A percentile compares a stretch with the other conserved stretches of the same genome.
These are phyloP conservation scores for Penicillium sp. DNA, from an alignment of 2,329 filamentous ascomycete genomes.

Conservation along the genomic window DNA sequence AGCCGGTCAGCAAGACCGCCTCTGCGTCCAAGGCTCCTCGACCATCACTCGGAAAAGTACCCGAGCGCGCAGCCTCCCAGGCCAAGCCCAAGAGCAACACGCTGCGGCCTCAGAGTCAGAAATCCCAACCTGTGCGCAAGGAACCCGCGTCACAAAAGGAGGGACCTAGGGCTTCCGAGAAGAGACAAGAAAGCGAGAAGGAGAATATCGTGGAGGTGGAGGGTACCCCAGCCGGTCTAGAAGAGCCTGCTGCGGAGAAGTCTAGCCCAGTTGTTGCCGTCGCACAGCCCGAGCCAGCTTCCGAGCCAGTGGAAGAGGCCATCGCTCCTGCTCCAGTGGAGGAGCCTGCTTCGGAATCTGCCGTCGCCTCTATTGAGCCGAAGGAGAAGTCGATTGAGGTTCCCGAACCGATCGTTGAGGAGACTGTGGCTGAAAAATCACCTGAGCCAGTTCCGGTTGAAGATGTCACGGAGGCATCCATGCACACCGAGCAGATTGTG, in stretches of 20 bases:
- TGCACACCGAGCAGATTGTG: not conserved
- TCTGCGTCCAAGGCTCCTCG: conserved; percentile 23
- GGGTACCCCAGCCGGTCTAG: conserved; percentile 3
- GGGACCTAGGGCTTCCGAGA: conserved; percentile 6
- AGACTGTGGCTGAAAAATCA: conserved; percentile 2
- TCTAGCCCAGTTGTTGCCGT: not conserved
- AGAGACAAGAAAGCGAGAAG: conserved; percentile 19
- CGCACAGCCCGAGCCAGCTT: conserved; percentile 8
- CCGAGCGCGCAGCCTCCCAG: conserved; percentile 19
- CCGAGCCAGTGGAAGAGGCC: not conserved
- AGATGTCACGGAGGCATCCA: not conserved
- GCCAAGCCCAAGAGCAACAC: conserved; percentile 17
- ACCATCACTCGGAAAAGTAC: conserved; percentile 24
- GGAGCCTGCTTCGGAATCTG: not conserved
- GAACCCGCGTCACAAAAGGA: conserved; percentile 2
- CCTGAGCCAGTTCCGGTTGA: not conserved
- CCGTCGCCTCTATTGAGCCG: not conserved
- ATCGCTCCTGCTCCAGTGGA: not conserved
- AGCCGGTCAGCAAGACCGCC: conserved; percentile 36
- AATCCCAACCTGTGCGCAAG: conserved; percentile 16
- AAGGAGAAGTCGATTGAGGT: conserved; percentile 4
- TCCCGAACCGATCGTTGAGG: conserved; percentile 11
- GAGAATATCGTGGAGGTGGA: conserved; percentile 18
- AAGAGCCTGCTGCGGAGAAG: conserved; percentile 8
- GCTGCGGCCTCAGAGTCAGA: conserved; percentile 23